phyloP scores from a whole-genome alignment of 202 grass and related monocot genomes.

The Zizania palustris region DNA sequence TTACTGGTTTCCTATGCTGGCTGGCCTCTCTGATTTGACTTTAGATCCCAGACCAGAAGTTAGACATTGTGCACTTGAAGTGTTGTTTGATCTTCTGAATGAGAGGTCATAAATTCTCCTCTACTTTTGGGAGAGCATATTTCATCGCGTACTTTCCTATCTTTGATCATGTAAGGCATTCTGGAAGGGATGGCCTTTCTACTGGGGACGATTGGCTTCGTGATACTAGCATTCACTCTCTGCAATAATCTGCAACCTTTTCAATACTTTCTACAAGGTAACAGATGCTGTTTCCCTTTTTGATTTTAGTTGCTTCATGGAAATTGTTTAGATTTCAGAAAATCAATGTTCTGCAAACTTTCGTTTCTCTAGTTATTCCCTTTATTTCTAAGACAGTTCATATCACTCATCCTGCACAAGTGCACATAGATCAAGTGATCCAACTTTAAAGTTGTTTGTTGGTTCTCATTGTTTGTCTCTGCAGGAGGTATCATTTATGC shows the following conservation, averaged over 20 bases:
- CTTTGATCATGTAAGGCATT: constrained; percentile 97
- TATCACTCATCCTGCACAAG: constrained; percentile 30
- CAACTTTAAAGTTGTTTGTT: no score
- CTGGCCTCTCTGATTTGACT: constrained; percentile 98
- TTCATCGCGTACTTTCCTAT: constrained; percentile 96
- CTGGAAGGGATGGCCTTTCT: constrained; percentile 88
- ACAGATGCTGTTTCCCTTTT: constrained; percentile 9
- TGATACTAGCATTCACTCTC: constrained; percentile 98
- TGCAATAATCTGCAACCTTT: constrained; percentile 98
- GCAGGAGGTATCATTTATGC: constrained; percentile 99
- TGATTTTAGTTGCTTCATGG: constrained; percentile 26
- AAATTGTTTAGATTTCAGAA: constrained; percentile 23
- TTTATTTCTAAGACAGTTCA: constrained; percentile 23
- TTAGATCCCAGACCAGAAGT: constrained; percentile 93
- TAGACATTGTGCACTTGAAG: constrained; percentile 94
- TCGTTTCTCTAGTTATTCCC: constrained; percentile 18
- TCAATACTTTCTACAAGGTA: constrained; percentile 99
- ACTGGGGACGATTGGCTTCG: constrained; percentile 90
- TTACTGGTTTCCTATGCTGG: constrained; percentile 99
- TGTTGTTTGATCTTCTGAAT: constrained; percentile 98
- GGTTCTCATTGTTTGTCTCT: constrained; percentile 33
- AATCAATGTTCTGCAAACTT: constrained; percentile 21
- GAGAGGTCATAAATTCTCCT: constrained; percentile 96
- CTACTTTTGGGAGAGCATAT: constrained; percentile 99
- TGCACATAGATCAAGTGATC: no score